phyloP scores from a whole-genome alignment of 2,329 filamentous ascomycete species.

The Torrubiellomyces zombiae region DNA sequence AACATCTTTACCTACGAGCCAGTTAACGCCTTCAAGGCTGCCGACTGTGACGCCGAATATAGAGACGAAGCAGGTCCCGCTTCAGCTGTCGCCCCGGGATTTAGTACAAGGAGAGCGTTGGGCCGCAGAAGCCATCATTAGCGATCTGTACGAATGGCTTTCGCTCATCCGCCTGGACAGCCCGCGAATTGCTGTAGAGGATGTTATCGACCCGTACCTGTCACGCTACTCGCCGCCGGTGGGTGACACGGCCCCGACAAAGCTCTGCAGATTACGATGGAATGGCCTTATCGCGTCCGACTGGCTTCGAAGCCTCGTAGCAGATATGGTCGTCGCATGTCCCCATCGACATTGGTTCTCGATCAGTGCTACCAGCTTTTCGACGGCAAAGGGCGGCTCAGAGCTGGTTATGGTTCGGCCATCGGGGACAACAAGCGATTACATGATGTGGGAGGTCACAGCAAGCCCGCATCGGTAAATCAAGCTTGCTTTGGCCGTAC shows the following conservation, averaged over 20 bases:
- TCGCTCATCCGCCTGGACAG: conserved; percentile 50
- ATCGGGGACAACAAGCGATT: conserved; percentile 31
- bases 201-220: conserved; percentile 51
- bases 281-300: conserved; percentile 36
- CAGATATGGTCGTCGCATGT: conserved; percentile 24
- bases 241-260: conserved; percentile 13
- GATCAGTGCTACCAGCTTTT: conserved; percentile 34
- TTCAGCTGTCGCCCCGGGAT: conserved; percentile 10
- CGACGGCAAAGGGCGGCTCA: conserved; percentile 25
- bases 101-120: conserved; percentile 21
- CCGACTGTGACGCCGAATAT: conserved; percentile 7
- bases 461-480: conserved; percentile 21
- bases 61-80: conserved; percentile 8
- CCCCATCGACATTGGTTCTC: conserved; percentile 37
- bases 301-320: conserved; percentile 33
- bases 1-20: too few species aligned
- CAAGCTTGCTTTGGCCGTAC: conserved; percentile 45
- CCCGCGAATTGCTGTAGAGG: conserved; percentile 38
- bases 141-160: conserved; percentile 61
- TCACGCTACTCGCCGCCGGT: conserved; percentile 46
- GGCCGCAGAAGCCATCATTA: conserved; percentile 45
- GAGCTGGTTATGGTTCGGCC: conserved; percentile 39
- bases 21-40: conserved; percentile 20
- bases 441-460: conserved; percentile 44
- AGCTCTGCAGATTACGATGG: conserved; percentile 38